Evolutionary conservation across 1,284 basidiomycete genomes (phyloP).

Genomic region (Naganishia albida): DNA sequence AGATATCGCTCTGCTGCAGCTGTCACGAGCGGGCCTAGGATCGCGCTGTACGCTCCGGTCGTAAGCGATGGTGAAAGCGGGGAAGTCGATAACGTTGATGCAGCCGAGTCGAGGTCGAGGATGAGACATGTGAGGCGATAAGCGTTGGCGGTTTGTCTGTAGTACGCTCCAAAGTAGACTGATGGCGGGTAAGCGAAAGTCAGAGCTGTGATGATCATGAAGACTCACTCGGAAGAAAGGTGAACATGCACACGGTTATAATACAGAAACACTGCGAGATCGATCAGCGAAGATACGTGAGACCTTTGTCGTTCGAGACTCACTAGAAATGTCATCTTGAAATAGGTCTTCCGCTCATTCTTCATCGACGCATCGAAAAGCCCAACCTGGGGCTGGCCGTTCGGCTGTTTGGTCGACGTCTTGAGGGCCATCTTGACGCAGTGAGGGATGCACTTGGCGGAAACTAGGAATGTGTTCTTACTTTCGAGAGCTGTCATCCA

Average conservation of each 20-base stretch:
- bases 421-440: slow-evolving; percentile 2
- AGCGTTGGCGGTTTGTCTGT: slow-evolving; percentile 31
- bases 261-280: background rate
- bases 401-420: slow-evolving; percentile 34
- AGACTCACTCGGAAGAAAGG: slow-evolving; percentile 1
- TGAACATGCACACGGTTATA: slow-evolving; percentile 25
- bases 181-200: slow-evolving; percentile 28
- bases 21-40: slow-evolving; percentile 44
- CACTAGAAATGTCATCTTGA: slow-evolving; percentile 40
- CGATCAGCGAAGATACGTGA: background rate
- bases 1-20: slow-evolving; percentile 33
- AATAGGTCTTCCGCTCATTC: slow-evolving; percentile 40
- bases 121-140: slow-evolving; percentile 32
- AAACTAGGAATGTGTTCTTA: background rate
- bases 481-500: background rate
- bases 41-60: slow-evolving; percentile 40
- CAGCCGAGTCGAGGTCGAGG: slow-evolving; percentile 45
- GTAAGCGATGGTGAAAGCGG: slow-evolving; percentile 13
- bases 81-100: slow-evolving; percentile 36
- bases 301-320: slow-evolving; percentile 18
- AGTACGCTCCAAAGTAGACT: slow-evolving; percentile 43
- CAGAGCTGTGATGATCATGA: background rate
- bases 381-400: slow-evolving; percentile 38
- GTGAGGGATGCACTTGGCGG: background rate
- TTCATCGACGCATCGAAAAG: slow-evolving; percentile 39